A percentile compares a stretch with the other conserved stretches of the same genome.
Conservation (phyloP, 148 eudicot genomes). For the Rhododendron molle region DNA sequence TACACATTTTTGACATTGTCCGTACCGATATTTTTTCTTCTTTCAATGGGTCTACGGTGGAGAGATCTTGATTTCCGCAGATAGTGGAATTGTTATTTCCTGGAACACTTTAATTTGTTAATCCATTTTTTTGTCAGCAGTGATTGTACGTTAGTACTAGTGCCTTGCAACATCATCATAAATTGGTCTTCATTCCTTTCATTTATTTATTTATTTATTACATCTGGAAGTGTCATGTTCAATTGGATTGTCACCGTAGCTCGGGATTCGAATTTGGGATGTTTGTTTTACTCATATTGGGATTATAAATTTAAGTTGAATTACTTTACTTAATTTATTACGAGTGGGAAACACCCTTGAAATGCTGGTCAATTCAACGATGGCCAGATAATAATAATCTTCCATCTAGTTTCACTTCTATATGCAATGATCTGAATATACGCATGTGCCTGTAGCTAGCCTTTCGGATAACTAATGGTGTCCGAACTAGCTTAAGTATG, state of each 20-base stretch:
- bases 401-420: too few species aligned
- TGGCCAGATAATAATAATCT: neutral
- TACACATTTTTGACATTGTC: too few species aligned
- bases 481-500: too few species aligned
- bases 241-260: neutral
- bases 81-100: too few species aligned
- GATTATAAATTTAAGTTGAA: neutral
- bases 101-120: neutral
- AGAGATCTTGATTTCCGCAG: neutral
- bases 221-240: neutral
- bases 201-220: too few species aligned
- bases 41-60: neutral
- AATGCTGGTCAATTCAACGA: neutral
- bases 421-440: neutral
- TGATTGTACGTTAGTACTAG: conserved; percentile 6
- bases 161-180: too few species aligned
- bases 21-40: too few species aligned
- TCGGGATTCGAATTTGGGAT: conserved; percentile 5
- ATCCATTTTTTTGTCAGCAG: neutral
- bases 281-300: conserved; percentile 7
- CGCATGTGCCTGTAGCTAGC: neutral
- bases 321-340: neutral
- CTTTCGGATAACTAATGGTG: neutral
- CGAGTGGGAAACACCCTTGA: conserved; percentile 4
- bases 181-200: too few species aligned